Base-by-base conservation (phyloP, 2,329 filamentous ascomycete genomes). In the Aureobasidium sp. region DNA sequence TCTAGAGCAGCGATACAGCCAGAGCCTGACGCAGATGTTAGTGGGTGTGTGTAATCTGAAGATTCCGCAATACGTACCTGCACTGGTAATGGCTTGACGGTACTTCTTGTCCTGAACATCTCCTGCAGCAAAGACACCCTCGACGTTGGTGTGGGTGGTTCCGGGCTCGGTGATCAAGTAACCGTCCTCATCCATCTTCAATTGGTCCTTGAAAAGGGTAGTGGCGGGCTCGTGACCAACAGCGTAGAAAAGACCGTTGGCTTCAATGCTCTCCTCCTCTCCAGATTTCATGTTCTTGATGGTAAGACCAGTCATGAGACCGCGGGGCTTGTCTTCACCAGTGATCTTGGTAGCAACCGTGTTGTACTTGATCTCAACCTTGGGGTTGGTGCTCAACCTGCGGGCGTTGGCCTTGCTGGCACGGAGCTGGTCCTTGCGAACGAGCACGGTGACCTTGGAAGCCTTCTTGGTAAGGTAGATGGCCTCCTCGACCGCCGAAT, bases 91-190 rank as follows among this genome's bases (percentile, higher is more conserved):
- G 49, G 94, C 94, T 79, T 99, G 94, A 73, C 94, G 85, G 75
- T 99, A 99, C 72, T 87, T 85, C 86, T 97, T 99, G 74, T 99
- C 95, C 79, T 99, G 94, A 10, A 99, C 95, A 73, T 99, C 94
- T 65, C 94, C 94, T 10, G 93, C 94, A 38, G 94, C 94, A 72
- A 96, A 99, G 21, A 99, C 90, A 73, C 94, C 94, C 71, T 90
- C 84, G 6, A 96, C 76, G 75, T 85, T 96, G 50, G 94, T 99
- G 70, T 88, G 81, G 62, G 90, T 90, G 47, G 90, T 93, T 60
- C 94, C 95, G 3, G 94, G 88, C 74, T 88, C 84, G 60, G 94
- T 99, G 68, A 91, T 74, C 62, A 99, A 84, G 76, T 99, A 99
- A 23, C 90, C 91, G 65, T 99, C 93, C 64, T 84, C 82, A 70